These are phyloP conservation scores for Sugiyamaella sp. DNA, from an alignment of 1,139 yeast species.

Conservation along the genomic window DNA sequence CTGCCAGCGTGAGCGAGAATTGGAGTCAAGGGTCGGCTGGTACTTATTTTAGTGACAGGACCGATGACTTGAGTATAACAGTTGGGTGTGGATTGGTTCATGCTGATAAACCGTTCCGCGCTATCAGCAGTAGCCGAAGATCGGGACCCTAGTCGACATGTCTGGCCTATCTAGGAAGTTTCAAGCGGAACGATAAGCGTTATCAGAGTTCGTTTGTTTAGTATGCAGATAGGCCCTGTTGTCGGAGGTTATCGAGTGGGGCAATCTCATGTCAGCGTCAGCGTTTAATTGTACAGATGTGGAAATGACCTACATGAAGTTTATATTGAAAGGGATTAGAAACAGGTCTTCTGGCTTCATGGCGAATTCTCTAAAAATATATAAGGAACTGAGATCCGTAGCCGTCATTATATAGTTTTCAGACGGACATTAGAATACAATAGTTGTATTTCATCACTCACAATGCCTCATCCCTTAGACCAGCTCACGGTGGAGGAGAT, in stretches of 20 bases:
- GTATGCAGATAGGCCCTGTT: conserved; percentile 1
- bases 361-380: background rate
- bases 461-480: conserved; percentile 56
- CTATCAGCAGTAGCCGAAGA: no score
- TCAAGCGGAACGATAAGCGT: conserved; percentile 5
- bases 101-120: no score
- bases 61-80: no score
- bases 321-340: background rate
- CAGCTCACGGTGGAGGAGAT: conserved; percentile 69
- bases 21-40: no score
- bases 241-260: conserved; percentile 17
- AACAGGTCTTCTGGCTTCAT: background rate
- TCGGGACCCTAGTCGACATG: no score
- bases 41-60: no score
- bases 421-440: background rate
- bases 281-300: conserved; percentile 15
- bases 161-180: conserved; percentile 11
- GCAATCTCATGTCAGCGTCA: background rate
- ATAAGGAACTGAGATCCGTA: background rate
- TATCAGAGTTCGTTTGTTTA: conserved; percentile 1
- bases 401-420: background rate
- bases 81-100: no score
- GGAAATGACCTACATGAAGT: conserved; percentile 9
- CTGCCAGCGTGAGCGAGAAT: no score
- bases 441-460: background rate